Conservation (phyloP, 257 asterid genomes). For the Jaltomata sinuosa region DNA sequence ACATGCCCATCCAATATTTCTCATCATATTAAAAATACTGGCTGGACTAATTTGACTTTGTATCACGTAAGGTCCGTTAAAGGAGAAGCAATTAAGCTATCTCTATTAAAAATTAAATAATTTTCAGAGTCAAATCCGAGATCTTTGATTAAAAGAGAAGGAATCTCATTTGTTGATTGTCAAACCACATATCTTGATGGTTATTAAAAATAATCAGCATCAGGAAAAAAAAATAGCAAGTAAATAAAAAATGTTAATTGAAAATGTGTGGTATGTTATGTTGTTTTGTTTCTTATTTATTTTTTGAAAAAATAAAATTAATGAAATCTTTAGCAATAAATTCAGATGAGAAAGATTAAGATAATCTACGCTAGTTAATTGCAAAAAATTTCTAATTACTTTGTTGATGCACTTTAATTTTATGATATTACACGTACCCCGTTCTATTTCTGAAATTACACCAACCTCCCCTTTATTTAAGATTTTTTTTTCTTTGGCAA, state of each 20-base stretch:
- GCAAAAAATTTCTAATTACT: neutral
- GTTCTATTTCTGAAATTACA: neutral
- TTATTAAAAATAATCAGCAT: neutral
- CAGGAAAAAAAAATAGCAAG: neutral
- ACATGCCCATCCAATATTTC: neutral
- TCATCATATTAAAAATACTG: neutral
- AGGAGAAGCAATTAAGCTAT: neutral
- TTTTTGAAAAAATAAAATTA: neutral
- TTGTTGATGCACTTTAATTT: neutral
- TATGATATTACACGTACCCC: neutral
- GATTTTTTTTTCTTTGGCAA: neutral
- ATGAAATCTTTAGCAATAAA: neutral
- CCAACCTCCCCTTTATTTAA: neutral
- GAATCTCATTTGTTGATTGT: neutral
- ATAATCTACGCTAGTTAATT: neutral
- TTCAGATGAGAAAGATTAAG: neutral
- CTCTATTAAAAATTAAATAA: neutral
- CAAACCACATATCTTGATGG: neutral
- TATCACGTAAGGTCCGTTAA: neutral
- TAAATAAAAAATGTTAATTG: neutral
- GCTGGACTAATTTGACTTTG: neutral
- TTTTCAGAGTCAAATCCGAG: neutral
- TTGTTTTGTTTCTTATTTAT: neutral
- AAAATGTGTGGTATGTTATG: neutral
- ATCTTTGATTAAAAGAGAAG: neutral